Percentiles rank a stretch among this genome's conserved stretches.
These are phyloP conservation scores for Neobulgaria alba DNA, from an alignment of 2,329 filamentous ascomycete genomes.

Conservation along the genomic window DNA sequence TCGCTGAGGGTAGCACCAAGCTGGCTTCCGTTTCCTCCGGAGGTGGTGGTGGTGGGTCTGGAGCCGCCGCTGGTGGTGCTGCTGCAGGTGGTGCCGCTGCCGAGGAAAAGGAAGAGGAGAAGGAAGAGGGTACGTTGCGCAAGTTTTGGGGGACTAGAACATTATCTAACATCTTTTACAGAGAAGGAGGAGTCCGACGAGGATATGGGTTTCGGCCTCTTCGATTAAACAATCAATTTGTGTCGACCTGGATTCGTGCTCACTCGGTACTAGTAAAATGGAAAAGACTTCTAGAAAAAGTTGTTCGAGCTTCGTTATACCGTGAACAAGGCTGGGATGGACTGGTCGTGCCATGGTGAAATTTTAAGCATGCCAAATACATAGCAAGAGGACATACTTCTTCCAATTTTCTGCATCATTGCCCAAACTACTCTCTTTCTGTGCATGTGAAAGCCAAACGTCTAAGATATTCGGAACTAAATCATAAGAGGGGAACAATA, in stretches of 20 bases:
- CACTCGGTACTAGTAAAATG: constrained; percentile 19
- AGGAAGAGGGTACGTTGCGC: constrained; percentile 71
- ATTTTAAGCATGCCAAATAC: constrained; percentile 20
- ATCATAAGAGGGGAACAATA: no score
- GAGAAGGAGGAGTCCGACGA: constrained; percentile 65
- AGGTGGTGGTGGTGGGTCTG: constrained; percentile 56
- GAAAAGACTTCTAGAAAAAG: constrained; percentile 21
- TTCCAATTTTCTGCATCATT: no score
- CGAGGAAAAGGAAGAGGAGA: constrained; percentile 61
- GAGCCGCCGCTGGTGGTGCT: constrained; percentile 56
- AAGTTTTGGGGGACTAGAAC: not conserved
- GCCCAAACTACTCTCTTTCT: no score
- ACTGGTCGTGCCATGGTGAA: constrained; percentile 16
- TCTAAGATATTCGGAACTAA: no score
- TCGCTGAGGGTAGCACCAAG: constrained; percentile 82
- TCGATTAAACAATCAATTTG: constrained; percentile 50
- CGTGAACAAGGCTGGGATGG: constrained; percentile 17
- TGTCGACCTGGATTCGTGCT: constrained; percentile 14
- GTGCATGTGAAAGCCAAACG: no score
- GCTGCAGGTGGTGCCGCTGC: constrained; percentile 57
- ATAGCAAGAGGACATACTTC: constrained; percentile 28
- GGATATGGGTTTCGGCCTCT: constrained; percentile 70
- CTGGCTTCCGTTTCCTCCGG: constrained; percentile 96
- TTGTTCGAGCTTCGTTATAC: constrained; percentile 25
- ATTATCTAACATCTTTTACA: constrained; percentile 28